Conservation (phyloP, 1,139 yeast genomes). For the Debaryomycetaceae sp. region DNA sequence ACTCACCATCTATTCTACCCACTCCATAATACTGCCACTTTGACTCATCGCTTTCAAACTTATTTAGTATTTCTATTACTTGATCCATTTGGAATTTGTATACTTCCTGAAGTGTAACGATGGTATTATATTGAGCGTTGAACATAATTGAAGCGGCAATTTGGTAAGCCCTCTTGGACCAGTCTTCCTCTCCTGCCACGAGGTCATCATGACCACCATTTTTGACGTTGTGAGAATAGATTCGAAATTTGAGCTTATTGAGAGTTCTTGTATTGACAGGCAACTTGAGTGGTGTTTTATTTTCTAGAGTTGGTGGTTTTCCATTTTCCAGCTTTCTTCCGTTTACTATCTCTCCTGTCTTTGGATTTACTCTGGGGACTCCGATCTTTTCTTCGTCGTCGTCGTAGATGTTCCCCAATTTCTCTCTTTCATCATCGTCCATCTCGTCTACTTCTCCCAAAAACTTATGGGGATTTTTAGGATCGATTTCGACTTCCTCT, state of each 20-base stretch:
- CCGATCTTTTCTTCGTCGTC: slow-evolving; percentile 11
- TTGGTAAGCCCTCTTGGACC: slow-evolving; percentile 24
- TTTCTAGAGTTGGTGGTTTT: slow-evolving; percentile 12
- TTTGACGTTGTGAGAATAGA: slow-evolving; percentile 38
- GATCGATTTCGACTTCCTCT: slow-evolving; percentile 6
- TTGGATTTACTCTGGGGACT: neutral
- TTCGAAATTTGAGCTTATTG: slow-evolving; percentile 23
- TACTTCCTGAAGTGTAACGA: slow-evolving; percentile 36
- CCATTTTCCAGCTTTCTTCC: slow-evolving; percentile 2
- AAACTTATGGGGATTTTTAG: slow-evolving; percentile 16
- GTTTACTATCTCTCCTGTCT: neutral
- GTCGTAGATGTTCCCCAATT: slow-evolving; percentile 14
- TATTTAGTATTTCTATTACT: slow-evolving; percentile 26
- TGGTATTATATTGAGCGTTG: slow-evolving; percentile 21
- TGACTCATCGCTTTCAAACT: slow-evolving; percentile 16
- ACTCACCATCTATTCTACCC: slow-evolving; percentile 33
- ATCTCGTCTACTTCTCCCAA: slow-evolving; percentile 22
- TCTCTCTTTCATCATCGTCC: slow-evolving; percentile 14
- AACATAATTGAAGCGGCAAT: slow-evolving; percentile 28
- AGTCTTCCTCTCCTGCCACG: slow-evolving; percentile 28
- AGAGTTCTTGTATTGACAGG: slow-evolving; percentile 11
- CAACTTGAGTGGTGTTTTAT: slow-evolving; percentile 14
- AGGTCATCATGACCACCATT: slow-evolving; percentile 29
- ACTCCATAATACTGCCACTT: slow-evolving; percentile 33
- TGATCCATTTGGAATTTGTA: slow-evolving; percentile 32